These are phyloP conservation scores for Albugo laibachii DNA, from an alignment of 352 stramenopile genomes.

Conservation along the genomic window DNA sequence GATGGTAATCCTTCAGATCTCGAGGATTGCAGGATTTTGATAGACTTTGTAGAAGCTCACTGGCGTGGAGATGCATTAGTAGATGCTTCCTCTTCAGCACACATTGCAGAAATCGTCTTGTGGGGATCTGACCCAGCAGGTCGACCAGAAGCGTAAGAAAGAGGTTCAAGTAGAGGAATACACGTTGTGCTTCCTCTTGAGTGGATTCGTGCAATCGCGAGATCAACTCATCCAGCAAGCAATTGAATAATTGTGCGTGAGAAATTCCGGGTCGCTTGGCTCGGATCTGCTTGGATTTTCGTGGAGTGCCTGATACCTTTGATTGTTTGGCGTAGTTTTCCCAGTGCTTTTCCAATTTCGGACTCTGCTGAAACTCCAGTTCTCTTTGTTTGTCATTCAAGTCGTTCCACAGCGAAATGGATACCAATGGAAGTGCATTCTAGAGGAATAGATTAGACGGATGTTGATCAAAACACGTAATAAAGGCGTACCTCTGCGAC, in stretches of 20 bases:
- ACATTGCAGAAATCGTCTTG: conserved; percentile 62
- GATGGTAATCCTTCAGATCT: conserved; percentile 22
- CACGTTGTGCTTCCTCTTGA: conserved; percentile 4
- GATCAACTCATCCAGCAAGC: conserved; percentile 23
- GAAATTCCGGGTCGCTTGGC: conserved; percentile 9
- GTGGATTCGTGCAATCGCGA: conserved; percentile 11
- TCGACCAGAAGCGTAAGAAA: conserved; percentile 72
- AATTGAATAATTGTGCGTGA: not conserved
- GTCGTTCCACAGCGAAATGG: conserved; percentile 34
- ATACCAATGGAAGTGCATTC: conserved; percentile 35
- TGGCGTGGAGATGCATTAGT: conserved; percentile 10
- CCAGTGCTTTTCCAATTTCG: conserved; percentile 50
- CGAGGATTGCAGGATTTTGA: conserved; percentile 6
- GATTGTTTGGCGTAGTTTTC: conserved; percentile 14
- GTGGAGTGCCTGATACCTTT: not conserved
- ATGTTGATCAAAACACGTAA: not conserved
- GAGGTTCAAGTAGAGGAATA: conserved; percentile 23
- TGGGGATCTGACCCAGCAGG: conserved; percentile 75
- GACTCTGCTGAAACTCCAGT: conserved; percentile 38
- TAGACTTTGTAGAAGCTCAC: too few relatives aligned
- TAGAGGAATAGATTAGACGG: not conserved
- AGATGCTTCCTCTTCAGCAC: conserved; percentile 52
- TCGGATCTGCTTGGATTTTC: conserved; percentile 2
- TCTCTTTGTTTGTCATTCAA: conserved; percentile 33
- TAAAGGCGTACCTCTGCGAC: conserved; percentile 15